phyloP scores from a whole-genome alignment of 148 eudicot genomes.

The Chenopodium formosanum region DNA sequence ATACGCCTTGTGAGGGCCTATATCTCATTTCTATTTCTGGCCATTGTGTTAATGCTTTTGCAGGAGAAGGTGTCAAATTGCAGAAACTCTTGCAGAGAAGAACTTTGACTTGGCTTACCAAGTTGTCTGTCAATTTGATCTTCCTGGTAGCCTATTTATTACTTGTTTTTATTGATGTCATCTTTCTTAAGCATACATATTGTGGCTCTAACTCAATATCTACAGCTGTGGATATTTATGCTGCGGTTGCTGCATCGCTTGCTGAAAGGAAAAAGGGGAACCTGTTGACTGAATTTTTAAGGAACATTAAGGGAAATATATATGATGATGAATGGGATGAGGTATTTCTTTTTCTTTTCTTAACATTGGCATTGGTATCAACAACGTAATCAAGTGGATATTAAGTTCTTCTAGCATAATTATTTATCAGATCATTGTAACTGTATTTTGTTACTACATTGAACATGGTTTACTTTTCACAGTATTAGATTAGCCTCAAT shows the following conservation, averaged over 20 bases:
- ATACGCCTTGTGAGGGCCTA: background rate
- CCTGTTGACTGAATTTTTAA: conserved; percentile 84
- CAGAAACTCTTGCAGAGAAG: conserved; percentile 91
- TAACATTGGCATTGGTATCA: background rate
- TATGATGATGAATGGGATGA: conserved; percentile 97
- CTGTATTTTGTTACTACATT: background rate
- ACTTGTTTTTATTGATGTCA: background rate
- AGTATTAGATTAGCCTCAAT: background rate
- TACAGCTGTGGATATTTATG: conserved; percentile 96
- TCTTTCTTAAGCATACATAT: conserved; percentile 10
- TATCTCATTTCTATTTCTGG: background rate
- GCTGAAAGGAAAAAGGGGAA: conserved; percentile 96
- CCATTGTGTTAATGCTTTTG: conserved; percentile 27
- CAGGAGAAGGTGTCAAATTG: conserved; percentile 94
- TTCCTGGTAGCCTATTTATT: conserved; percentile 58
- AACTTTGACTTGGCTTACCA: conserved; percentile 91
- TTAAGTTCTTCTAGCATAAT: background rate
- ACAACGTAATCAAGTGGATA: background rate
- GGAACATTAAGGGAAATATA: conserved; percentile 84
- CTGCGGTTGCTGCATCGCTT: conserved; percentile 98
- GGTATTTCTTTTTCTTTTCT: conserved; percentile 36
- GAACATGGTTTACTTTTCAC: background rate
- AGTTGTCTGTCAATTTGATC: conserved; percentile 76
- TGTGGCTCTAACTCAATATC: conserved; percentile 21
- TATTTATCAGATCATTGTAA: background rate